Conservation (phyloP, 129 eudicot genomes). For the Gnaphalium uliginosum region DNA sequence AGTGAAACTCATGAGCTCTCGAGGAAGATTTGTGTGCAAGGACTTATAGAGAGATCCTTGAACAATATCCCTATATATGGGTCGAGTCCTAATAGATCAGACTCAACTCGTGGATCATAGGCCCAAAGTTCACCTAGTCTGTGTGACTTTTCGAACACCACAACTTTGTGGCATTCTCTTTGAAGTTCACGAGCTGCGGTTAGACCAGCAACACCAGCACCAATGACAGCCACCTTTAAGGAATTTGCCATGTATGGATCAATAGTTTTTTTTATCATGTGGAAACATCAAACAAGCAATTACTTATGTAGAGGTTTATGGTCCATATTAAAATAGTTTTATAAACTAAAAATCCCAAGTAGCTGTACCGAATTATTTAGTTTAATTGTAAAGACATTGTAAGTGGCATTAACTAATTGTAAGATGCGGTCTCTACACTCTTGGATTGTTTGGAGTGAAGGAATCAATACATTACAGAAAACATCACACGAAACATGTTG, state of each 20-base stretch:
- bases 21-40: constrained; percentile 57
- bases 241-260: constrained; percentile 27
- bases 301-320: neutral
- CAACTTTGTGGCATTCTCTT: constrained; percentile 53
- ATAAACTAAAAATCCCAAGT: neutral
- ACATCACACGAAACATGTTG: too few species aligned
- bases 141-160: constrained; percentile 48
- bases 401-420: neutral
- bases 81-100: constrained; percentile 56
- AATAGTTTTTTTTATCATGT: neutral
- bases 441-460: too few species aligned
- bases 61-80: constrained; percentile 48
- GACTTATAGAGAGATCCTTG: constrained; percentile 61
- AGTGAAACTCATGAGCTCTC: constrained; percentile 57
- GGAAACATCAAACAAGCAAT: neutral
- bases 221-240: constrained; percentile 69
- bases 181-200: constrained; percentile 60
- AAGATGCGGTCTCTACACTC: too few species aligned
- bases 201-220: constrained; percentile 67
- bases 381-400: neutral
- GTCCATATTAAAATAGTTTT: neutral
- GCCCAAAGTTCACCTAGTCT: constrained; percentile 70
- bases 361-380: neutral
- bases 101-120: constrained; percentile 59
- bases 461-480: too few species aligned